phyloP scores from a whole-genome alignment of 768 basidiomycete species.

The Sporobolomyces pararoseus region DNA sequence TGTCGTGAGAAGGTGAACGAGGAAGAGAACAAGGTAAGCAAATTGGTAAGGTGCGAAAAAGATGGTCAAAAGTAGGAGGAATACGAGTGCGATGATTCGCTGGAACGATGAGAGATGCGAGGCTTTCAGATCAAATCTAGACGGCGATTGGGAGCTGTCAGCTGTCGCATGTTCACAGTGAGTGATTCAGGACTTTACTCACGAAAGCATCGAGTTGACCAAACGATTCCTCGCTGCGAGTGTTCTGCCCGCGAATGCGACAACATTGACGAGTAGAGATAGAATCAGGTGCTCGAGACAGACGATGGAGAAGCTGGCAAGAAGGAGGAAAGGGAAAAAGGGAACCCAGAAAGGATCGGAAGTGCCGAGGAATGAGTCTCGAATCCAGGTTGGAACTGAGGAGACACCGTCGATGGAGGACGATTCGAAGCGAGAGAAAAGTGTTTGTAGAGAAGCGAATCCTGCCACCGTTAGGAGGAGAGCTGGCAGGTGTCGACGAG shows the following conservation, averaged over 20 bases:
- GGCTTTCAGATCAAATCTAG: background rate
- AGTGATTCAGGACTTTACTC: background rate
- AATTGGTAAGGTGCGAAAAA: constrained; percentile 87
- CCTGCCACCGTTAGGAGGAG: no score
- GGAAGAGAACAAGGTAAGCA: constrained; percentile 76
- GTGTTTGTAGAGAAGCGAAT: constrained; percentile 54
- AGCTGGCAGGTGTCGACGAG: constrained; percentile 47
- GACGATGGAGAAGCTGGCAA: constrained; percentile 15
- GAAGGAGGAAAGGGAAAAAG: constrained; percentile 1
- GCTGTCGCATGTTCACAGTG: no score
- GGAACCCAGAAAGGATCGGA: constrained; percentile 17
- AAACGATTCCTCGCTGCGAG: background rate
- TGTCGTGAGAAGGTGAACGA: constrained; percentile 70
- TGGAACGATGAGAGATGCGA: background rate
- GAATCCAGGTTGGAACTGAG: constrained; percentile 29
- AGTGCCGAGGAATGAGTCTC: constrained; percentile 34
- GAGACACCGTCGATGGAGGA: no score
- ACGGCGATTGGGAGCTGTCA: no score
- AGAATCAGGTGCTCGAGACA: constrained; percentile 15
- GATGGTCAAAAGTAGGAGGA: constrained; percentile 65
- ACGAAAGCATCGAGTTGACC: background rate
- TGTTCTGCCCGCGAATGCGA: background rate
- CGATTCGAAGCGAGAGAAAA: no score
- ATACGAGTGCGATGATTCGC: constrained; percentile 52
- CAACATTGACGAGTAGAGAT: constrained; percentile 5